Base-by-base conservation (phyloP, 805 yeast genomes). In the Myxozyma melibiosi region DNA sequence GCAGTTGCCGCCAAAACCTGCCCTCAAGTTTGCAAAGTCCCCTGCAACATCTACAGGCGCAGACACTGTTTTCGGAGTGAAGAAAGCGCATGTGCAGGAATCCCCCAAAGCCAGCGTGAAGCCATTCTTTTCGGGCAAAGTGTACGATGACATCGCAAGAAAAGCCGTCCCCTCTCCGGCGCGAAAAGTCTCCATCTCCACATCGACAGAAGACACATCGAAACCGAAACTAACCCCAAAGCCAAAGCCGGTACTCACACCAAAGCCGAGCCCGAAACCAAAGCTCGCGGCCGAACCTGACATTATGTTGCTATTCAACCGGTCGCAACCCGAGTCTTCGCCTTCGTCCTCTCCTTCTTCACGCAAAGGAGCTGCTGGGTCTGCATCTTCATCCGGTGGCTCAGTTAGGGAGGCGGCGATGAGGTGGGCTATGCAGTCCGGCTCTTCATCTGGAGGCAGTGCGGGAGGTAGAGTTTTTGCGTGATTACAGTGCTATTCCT, bases 331-430 rank as follows among this genome's bases (percentile, higher is more conserved):
- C n/a, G n/a, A n/a, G n/a, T n/a, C n/a, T n/a, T n/a, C n/a, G n/a
- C n/a, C n/a, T 30, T n/a, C n/a, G n/a, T n/a, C n/a, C n/a, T n/a
- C n/a, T n/a, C n/a, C n/a, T n/a, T n/a, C n/a, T n/a, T n/a, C n/a
- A n/a, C n/a, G n/a, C n/a, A n/a, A n/a, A n/a, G n/a, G n/a, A n/a
- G n/a, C n/a, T n/a, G n/a, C n/a, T n/a, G n/a, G n/a, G n/a, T n/a
- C n/a, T n/a, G n/a, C n/a, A n/a, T n/a, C n/a, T n/a, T n/a, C n/a
- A n/a, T n/a, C n/a, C n/a, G n/a, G n/a, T n/a, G n/a, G n/a, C n/a
- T 30, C 38, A 6, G 49, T 45, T 3, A 45, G 35, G 22, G 49
- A 45, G 18, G 49, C 49, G 38, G 49, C 49, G 11, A 7, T 45
- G 49, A 33, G 37, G 2, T 45, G 49, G 49, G 49, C 40, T 16